phyloP scores from a whole-genome alignment of 2,329 filamentous ascomycete genomes.

The Xylaria sp. region DNA sequence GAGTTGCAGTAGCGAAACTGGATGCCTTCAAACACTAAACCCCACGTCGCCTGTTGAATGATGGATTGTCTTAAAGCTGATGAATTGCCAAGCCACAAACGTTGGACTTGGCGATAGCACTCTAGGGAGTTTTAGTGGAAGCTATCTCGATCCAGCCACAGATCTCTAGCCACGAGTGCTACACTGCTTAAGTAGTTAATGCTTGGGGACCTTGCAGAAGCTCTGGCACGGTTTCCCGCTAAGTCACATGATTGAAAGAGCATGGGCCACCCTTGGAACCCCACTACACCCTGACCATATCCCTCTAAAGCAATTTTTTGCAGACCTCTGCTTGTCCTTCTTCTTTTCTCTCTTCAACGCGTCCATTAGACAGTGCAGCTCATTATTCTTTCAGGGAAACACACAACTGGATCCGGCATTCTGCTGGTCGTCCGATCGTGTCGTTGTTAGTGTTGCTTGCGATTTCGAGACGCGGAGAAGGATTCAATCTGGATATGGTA shows the following conservation, averaged over 20 bases:
- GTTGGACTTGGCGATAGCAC: background rate
- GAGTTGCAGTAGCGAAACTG: slow-evolving; percentile 23
- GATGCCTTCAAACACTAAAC: slow-evolving; percentile 31
- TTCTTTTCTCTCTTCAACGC: slow-evolving; percentile 68
- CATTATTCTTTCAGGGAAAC: slow-evolving; percentile 64
- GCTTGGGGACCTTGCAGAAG: slow-evolving; percentile 2
- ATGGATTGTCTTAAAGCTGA: slow-evolving; percentile 12
- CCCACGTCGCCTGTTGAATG: slow-evolving; percentile 38
- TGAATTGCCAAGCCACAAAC: slow-evolving; percentile 34
- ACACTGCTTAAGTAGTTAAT: background rate
- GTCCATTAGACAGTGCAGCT: slow-evolving; percentile 88
- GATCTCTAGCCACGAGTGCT: background rate
- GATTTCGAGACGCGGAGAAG: slow-evolving; percentile 63
- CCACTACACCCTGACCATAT: slow-evolving; percentile 36
- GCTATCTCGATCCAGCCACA: background rate
- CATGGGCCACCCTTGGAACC: slow-evolving; percentile 29
- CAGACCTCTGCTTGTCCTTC: slow-evolving; percentile 35
- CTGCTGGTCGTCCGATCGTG: slow-evolving; percentile 69
- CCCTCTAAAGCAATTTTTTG: slow-evolving; percentile 37
- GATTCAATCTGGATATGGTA: slow-evolving; percentile 59
- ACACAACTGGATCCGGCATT: slow-evolving; percentile 71
- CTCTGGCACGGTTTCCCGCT: background rate
- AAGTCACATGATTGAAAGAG: slow-evolving; percentile 42
- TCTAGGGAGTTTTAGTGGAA: background rate
- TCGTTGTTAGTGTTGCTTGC: slow-evolving; percentile 66